Percentiles rank a stretch among this genome's conserved stretches.
Conservation (phyloP, 345 rosid genomes). For the Gossypium arboreum region DNA sequence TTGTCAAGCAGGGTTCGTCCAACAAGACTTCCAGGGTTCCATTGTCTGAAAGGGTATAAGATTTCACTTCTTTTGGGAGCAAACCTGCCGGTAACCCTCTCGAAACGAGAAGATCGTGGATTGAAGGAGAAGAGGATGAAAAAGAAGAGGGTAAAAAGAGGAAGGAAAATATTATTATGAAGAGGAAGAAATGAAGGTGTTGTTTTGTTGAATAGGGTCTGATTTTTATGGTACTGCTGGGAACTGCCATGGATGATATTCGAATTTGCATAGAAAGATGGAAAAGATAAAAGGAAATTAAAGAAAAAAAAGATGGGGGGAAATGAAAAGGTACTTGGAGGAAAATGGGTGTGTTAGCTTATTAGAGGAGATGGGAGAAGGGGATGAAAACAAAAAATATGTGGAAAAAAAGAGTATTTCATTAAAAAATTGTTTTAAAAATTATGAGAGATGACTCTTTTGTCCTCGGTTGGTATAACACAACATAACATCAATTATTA, state of each 20-base stretch:
- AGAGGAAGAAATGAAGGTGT: not conserved
- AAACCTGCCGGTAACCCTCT: constrained; percentile 86
- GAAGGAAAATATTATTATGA: constrained; percentile 1
- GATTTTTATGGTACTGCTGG: constrained; percentile 18
- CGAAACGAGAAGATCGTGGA: constrained; percentile 76
- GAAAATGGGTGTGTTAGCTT: not conserved
- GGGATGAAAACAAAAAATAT: constrained; percentile 2
- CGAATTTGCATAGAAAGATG: constrained; percentile 6
- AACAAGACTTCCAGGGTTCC: constrained; percentile 75
- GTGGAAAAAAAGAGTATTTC: constrained; percentile 27
- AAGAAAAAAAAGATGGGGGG: no score
- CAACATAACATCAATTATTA: no score
- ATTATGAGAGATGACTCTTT: constrained; percentile 16
- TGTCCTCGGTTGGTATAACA: constrained; percentile 32
- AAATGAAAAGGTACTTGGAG: constrained; percentile 6
- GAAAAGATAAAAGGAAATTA: not conserved
- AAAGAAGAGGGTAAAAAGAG: constrained; percentile 12
- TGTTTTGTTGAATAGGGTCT: constrained; percentile 11
- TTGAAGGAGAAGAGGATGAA: constrained; percentile 26
- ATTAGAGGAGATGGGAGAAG: not conserved
- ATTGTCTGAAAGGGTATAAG: constrained; percentile 46
- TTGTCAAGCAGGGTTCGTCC: constrained; percentile 68
- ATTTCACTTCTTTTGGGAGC: constrained; percentile 69
- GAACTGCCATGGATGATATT: constrained; percentile 24
- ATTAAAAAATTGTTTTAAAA: not conserved